Evolutionary conservation across 352 stramenopile genomes (phyloP), one percentile per base, ranked within the genome.

Genomic region (Hyaloperonospora brassicae): DNA sequence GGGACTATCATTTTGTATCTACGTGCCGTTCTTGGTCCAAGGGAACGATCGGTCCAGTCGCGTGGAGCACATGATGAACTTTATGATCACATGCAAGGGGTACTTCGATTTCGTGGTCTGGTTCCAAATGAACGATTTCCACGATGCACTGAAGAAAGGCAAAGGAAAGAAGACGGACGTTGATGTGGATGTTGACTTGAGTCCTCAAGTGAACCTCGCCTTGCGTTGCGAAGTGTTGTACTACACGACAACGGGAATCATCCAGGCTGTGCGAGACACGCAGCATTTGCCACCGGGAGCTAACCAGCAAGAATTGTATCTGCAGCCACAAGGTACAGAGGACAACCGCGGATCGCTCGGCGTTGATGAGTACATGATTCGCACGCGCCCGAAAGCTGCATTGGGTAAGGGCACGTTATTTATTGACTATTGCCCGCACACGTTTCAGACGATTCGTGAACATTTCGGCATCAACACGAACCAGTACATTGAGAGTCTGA

Each of bases 31-130:
- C 54, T 57, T 94, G 24, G 66, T 87, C n/a, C 64, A 88, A 59
- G 66, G 64, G 1, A 38, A 80, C 7, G 76, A 72, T 14, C 70
- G 73, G 31, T 68, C 62, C 13, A 60, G 55, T 31, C 64, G 69
- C 64, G 59, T 93, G 10, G 64, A 63, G 35, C 77, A 93, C 59
- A 76, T 92, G 64, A 93, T 91, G 81, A 87, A 82, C 58, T 92
- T 92, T 45, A 91, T 93, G 78, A 92, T 93, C 62, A 93, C 84
- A 30, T 91, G 81, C 70, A 93, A 93, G 59, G 84, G 84, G 39
- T 93, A 93, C 66, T 91, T 93, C 52, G 81, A 93, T 54, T 91
- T 93, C 45, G 76, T 88, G 21, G 84, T 93, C 24, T 93, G 84
- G 84, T 92, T 93, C 57, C 79, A 90, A 53, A 93, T 93, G 77